Conservation (phyloP, 768 basidiomycete genomes). For the Leccinum aurantiacum region DNA sequence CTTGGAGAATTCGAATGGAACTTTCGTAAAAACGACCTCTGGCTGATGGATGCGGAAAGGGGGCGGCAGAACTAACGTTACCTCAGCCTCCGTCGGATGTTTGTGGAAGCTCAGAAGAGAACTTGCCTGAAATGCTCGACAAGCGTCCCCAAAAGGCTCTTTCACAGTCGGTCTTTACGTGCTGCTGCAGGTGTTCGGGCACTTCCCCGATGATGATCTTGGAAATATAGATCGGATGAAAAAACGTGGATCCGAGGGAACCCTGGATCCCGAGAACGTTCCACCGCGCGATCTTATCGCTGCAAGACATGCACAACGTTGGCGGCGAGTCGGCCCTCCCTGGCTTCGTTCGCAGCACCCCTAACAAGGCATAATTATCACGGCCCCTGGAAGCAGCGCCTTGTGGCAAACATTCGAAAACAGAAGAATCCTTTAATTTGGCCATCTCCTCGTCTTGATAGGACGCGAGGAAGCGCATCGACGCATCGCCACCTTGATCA, state of each 20-base stretch:
- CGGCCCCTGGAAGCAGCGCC: conserved; percentile 66
- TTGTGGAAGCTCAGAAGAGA: not conserved
- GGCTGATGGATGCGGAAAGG: conserved; percentile 54
- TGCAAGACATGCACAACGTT: conserved; percentile 87
- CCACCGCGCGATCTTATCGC: conserved; percentile 93
- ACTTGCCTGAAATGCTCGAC: conserved; percentile 40
- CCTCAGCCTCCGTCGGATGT: not conserved
- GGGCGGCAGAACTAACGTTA: conserved; percentile 41
- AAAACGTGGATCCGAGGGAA: conserved; percentile 58
- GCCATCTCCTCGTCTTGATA: conserved; percentile 77
- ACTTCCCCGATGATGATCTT: conserved; percentile 76
- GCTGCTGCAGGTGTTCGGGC: conserved; percentile 34
- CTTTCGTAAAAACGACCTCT: conserved; percentile 54
- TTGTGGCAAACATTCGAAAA: conserved; percentile 35
- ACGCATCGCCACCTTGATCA: conserved; percentile 85
- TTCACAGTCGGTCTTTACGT: conserved; percentile 60
- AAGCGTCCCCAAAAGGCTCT: conserved; percentile 66
- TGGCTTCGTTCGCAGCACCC: conserved; percentile 89
- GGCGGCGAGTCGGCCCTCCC: conserved; percentile 87
- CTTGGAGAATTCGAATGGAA: conserved; percentile 53
- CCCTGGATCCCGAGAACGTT: conserved; percentile 84
- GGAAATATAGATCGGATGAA: conserved; percentile 64
- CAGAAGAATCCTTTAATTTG: conserved; percentile 53
- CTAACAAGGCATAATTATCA: conserved; percentile 70
- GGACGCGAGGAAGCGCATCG: conserved; percentile 72